phyloP scores from a whole-genome alignment of 1,284 basidiomycete genomes.

The Cronartium quercuum region DNA sequence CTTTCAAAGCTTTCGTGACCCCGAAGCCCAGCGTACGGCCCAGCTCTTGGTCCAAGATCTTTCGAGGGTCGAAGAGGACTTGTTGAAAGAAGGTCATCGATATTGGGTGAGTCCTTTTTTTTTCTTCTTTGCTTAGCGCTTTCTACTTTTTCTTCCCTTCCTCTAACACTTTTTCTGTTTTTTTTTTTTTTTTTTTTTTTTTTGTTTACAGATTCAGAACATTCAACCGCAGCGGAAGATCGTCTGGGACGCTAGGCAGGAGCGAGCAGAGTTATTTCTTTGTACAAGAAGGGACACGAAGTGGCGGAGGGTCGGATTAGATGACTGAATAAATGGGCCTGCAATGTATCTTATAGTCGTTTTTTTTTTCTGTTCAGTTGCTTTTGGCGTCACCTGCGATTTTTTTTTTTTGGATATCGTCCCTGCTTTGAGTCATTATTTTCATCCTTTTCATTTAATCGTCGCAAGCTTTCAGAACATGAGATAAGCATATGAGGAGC shows the following conservation, averaged over 20 bases:
- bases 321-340: too few species aligned
- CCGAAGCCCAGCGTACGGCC: not conserved
- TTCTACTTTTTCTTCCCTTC: not conserved
- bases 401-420: too few species aligned
- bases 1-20: not conserved
- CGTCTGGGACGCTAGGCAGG: not conserved
- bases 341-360: too few species aligned
- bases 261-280: not conserved
- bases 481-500: too few species aligned
- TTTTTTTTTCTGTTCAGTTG: too few species aligned
- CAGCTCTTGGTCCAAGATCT: constrained; percentile 23
- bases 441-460: too few species aligned
- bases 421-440: too few species aligned
- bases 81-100: constrained; percentile 17
- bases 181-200: not conserved
- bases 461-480: too few species aligned
- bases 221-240: constrained; percentile 16
- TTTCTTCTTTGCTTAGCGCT: not conserved
- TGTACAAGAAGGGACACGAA: constrained; percentile 16
- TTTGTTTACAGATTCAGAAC: constrained; percentile 5
- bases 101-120: constrained; percentile 19
- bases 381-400: too few species aligned
- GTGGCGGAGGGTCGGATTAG: not conserved
- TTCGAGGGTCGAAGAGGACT: not conserved
- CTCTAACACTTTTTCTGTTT: not conserved